Base-by-base conservation (phyloP, 345 rosid species). In the Aethionema arabicum region DNA sequence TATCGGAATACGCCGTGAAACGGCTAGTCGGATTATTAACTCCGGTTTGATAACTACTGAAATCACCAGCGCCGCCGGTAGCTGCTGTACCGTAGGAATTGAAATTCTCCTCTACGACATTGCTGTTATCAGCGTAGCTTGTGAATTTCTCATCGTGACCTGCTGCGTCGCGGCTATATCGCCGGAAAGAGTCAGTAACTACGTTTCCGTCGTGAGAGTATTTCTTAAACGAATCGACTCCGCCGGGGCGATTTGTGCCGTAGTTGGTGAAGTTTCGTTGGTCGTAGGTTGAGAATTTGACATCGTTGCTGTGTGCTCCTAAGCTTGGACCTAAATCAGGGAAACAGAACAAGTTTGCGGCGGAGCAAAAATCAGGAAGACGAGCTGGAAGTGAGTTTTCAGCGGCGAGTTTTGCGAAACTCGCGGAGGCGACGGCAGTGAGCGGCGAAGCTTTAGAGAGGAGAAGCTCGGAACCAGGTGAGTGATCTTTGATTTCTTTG, bases 321-420 rank as follows among this genome's bases (percentile, higher is more conserved):
- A 70, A 77, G 12, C 78, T 77, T 3, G 76, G 63, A 0, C 67
- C 27, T 29, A 85, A 73, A 30, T 85, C 83, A 2, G 93, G 81
- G 79, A 89, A 89, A 77, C 98, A 92, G 67, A 92, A 82, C 51
- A 89, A 93, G 7, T 78, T 72, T 0, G 98, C 98, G 46, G 90
- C 68, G 75, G 91, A 76, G 76, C 98, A 92, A 70, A 92, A 89
- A 9, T 83, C 76, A 0, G 83, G 78, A n/a, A 89, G 77, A 27
- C 85, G 87, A 5, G 77, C 32, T 37, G 82, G 76, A 59, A 89
- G 84, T 5, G 81, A 66, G 53, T 81, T 83, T 4, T 74, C 70
- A 21, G 85, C 46, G 21, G 96, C 95, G 74, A 87, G 86, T 76
- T 85, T 86, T 29, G 93, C 8, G 64, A 79, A 89, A 45, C 75